These are phyloP conservation scores for Debaryomyces psychrophilus DNA, from an alignment of 1,139 yeast species.

Conservation along the genomic window DNA sequence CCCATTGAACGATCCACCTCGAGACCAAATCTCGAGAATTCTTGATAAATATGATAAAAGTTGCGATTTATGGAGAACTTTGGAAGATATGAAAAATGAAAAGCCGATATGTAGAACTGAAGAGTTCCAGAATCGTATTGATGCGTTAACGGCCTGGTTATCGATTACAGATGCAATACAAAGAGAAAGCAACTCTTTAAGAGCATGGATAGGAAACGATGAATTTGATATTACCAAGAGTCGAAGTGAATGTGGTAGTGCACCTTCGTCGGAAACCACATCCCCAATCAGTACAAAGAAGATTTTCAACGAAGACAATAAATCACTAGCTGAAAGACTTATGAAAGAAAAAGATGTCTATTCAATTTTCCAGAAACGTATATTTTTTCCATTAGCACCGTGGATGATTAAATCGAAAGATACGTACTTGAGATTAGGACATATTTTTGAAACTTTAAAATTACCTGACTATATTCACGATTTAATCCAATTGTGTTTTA, in stretches of 20 bases:
- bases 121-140: slow-evolving; percentile 67
- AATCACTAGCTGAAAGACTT: slow-evolving; percentile 80
- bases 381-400: slow-evolving; percentile 64
- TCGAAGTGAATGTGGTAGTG: slow-evolving; percentile 22
- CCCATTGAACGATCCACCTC: slow-evolving; percentile 31
- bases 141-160: slow-evolving; percentile 84
- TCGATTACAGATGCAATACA: slow-evolving; percentile 73
- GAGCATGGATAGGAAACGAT: slow-evolving; percentile 78
- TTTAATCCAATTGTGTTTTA: slow-evolving; percentile 66
- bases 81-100: slow-evolving; percentile 75
- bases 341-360: slow-evolving; percentile 85
- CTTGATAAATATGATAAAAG: slow-evolving; percentile 68
- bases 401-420: slow-evolving; percentile 80
- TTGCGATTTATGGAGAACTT: slow-evolving; percentile 78
- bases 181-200: slow-evolving; percentile 58
- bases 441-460: slow-evolving; percentile 66
- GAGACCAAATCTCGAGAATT: slow-evolving; percentile 56
- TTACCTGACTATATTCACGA: slow-evolving; percentile 75
- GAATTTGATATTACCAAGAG: slow-evolving; percentile 63
- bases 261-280: slow-evolving; percentile 21
- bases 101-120: slow-evolving; percentile 71
- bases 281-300: slow-evolving; percentile 38
- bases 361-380: slow-evolving; percentile 61
- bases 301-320: slow-evolving; percentile 58
- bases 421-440: slow-evolving; percentile 66